Conservation (phyloP, 2,329 filamentous ascomycete species). For the Phaeosphaeriaceae sp. region DNA sequence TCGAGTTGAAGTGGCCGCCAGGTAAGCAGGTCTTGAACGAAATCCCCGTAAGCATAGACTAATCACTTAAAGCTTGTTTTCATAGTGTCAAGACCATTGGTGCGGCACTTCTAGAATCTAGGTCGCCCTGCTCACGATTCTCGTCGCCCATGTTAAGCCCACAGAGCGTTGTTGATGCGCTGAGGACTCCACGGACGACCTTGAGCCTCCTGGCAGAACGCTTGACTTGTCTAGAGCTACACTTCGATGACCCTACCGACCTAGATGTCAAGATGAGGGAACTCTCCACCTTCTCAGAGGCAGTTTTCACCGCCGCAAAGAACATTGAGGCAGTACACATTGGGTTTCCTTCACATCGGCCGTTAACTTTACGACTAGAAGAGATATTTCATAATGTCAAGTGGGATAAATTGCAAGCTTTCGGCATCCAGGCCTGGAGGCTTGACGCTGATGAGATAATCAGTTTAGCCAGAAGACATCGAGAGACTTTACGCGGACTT, state of each 20-base stretch:
- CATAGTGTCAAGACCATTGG: constrained; percentile 66
- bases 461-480: constrained; percentile 61
- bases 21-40: background rate
- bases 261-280: constrained; percentile 64
- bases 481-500: constrained; percentile 63
- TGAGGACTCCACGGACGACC: constrained; percentile 54
- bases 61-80: constrained; percentile 57
- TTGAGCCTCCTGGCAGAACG: constrained; percentile 61
- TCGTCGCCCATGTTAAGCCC: constrained; percentile 68
- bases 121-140: constrained; percentile 65
- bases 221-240: constrained; percentile 68
- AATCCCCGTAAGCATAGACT: background rate
- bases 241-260: constrained; percentile 65
- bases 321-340: constrained; percentile 69
- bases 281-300: constrained; percentile 63
- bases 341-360: constrained; percentile 65
- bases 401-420: constrained; percentile 66
- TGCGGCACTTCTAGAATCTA: constrained; percentile 61
- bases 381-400: constrained; percentile 67
- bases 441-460: constrained; percentile 67
- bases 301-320: constrained; percentile 64
- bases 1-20: constrained; percentile 65
- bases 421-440: constrained; percentile 70
- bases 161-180: constrained; percentile 61
- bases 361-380: constrained; percentile 64